Evolutionary conservation across 129 eudicot species (phyloP), one percentile per base, ranked within the genome.

Genomic region (Saposhnikovia divaricata): DNA sequence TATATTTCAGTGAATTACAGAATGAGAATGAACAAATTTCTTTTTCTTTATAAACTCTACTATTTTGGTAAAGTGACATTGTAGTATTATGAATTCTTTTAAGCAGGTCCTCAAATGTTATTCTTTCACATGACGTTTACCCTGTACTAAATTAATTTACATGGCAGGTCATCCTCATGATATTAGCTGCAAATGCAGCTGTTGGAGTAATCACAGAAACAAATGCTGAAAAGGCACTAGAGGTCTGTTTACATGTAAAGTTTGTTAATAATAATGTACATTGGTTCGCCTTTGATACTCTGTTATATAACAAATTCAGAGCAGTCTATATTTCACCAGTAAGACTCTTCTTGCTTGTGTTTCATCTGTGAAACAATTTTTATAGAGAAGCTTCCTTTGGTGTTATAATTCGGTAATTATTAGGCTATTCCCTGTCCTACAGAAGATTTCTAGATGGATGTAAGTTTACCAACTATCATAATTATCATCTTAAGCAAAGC

Each of bases 191-290:
- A 84, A 94, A 91, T 87, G 98, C 98, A 76, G 96, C 98, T 50
- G 98, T 94, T 40, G 98, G 98, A 81, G 98, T 94, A 75, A 94
- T 94, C 82, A 94, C 98, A 77, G 98, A 94, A 89, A 94, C 98
- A 73, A 94, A 94, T 87, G 98, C 98, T 79, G 98, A 94, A 85
- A 94, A 91, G 87, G 98, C 98, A 77, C 86, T 94, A 61, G 98
- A 91, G 93, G 98, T 94, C 79, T 68, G 85, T 80, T 82, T 10
- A 2, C 9, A 43, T 42, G 51, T 42, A 21, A 72, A 43, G 48
- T 43, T 66, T 72, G 46, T 19, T 19, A 15, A 21, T 42, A 15
- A 43, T 18, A 11, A 72, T 72, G 19, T 74, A 21, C 39, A n/a
- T 73, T 16, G 7, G 6, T 3, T 42, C 38, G n/a, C 21, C 15